Conservation (phyloP, 306 rosid species). For the Carpinus viminea region DNA sequence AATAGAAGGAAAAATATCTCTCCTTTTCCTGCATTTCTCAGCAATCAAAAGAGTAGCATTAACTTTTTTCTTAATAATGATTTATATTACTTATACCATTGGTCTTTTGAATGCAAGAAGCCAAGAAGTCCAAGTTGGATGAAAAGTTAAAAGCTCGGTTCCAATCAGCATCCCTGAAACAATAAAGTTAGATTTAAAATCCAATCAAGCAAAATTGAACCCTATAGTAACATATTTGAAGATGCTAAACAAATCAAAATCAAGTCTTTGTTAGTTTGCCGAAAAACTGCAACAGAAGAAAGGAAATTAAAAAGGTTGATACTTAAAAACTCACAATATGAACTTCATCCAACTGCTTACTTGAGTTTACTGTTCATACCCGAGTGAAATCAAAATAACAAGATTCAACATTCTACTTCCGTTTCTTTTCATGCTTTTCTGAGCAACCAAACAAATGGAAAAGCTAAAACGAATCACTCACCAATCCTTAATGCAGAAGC, state of each 20-base stretch:
- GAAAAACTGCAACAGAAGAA: background rate
- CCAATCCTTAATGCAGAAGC: slow-evolving; percentile 81
- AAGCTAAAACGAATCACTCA: slow-evolving; percentile 34
- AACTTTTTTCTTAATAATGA: slow-evolving; percentile 11
- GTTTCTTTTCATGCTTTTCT: background rate
- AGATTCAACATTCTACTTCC: background rate
- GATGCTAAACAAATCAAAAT: background rate
- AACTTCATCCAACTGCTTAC: background rate
- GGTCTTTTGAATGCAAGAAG: slow-evolving; percentile 75
- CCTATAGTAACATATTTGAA: background rate
- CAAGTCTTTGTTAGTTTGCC: background rate
- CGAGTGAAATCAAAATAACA: background rate
- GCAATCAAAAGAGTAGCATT: slow-evolving; percentile 13
- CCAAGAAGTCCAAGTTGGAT: slow-evolving; percentile 68
- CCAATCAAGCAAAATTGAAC: background rate
- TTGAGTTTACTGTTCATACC: slow-evolving; percentile 5
- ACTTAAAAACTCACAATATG: background rate
- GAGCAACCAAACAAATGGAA: background rate
- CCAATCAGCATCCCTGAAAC: slow-evolving; percentile 88
- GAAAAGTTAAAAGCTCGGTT: slow-evolving; percentile 82
- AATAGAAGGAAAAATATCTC: background rate
- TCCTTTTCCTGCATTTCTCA: slow-evolving; percentile 15
- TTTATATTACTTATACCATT: slow-evolving; percentile 51
- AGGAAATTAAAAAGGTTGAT: background rate
- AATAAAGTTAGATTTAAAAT: slow-evolving; percentile 28